phyloP scores from a whole-genome alignment of 2,329 filamentous ascomycete genomes.

The Monosporascus sp. region DNA sequence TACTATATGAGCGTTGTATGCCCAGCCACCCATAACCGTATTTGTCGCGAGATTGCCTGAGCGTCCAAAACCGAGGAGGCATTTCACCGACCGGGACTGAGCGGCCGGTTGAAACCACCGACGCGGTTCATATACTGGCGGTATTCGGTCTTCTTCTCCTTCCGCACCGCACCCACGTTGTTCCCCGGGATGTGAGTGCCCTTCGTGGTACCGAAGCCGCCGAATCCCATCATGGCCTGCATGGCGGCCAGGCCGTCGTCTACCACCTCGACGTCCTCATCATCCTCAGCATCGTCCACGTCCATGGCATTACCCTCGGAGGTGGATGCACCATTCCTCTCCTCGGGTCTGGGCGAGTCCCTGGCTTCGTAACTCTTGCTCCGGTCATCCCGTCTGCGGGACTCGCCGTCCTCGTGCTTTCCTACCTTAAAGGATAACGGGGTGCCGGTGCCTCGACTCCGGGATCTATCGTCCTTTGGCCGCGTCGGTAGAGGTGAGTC shows the following conservation, averaged over 20 bases:
- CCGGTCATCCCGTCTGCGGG: conserved; percentile 8
- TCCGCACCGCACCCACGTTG: conserved; percentile 72
- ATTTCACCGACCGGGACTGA: conserved; percentile 48
- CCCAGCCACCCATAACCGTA: neutral
- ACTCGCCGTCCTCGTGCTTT: conserved; percentile 23
- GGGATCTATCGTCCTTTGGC: conserved; percentile 11
- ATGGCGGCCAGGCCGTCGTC: conserved; percentile 70
- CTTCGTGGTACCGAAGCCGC: conserved; percentile 79
- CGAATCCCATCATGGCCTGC: conserved; percentile 86
- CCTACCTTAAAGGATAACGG: conserved; percentile 33
- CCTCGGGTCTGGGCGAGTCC: conserved; percentile 4
- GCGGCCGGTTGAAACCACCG: conserved; percentile 75
- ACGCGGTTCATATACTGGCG: conserved; percentile 93
- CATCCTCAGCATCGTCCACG: conserved; percentile 35
- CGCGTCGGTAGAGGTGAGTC: conserved; percentile 26
- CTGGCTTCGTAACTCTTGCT: conserved; percentile 13
- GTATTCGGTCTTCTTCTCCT: conserved; percentile 93
- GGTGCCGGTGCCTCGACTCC: conserved; percentile 14
- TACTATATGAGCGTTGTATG: neutral
- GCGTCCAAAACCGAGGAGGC: neutral
- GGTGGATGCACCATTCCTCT: conserved; percentile 6
- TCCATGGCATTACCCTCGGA: conserved; percentile 21
- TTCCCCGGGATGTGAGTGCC: conserved; percentile 86
- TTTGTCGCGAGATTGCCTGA: neutral
- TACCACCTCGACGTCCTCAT: conserved; percentile 47